Conservation (phyloP, 441 rosid genomes). For the Gossypium gossypioides region DNA sequence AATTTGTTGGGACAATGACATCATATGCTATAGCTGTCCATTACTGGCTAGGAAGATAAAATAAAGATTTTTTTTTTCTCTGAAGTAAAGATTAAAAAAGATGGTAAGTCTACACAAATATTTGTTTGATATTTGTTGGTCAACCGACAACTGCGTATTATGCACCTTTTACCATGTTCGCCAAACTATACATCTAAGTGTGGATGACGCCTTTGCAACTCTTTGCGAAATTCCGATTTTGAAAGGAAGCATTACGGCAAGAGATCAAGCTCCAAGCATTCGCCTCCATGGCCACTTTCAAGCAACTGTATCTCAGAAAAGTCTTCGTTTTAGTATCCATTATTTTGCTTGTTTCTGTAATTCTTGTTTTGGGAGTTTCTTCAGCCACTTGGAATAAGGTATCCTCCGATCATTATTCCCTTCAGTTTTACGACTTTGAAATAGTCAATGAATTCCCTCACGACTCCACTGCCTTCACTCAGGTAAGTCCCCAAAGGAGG, state of each 20-base stretch:
- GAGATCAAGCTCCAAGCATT: slow-evolving; percentile 14
- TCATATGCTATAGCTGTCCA: too few relatives aligned
- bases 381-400: slow-evolving; percentile 23
- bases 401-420: slow-evolving; percentile 10
- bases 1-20: too few relatives aligned
- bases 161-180: not conserved
- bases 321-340: slow-evolving; percentile 25
- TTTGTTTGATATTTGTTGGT: not conserved
- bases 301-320: slow-evolving; percentile 23
- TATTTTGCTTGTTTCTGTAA: slow-evolving; percentile 23
- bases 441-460: slow-evolving; percentile 75
- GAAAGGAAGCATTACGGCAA: slow-evolving; percentile 16
- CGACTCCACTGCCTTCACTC: slow-evolving; percentile 81
- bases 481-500: slow-evolving; percentile 31
- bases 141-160: not conserved
- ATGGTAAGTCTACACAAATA: too few relatives aligned
- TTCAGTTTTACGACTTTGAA: slow-evolving; percentile 33
- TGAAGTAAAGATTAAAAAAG: too few relatives aligned
- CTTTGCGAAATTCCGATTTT: not conserved
- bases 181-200: not conserved
- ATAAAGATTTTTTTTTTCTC: too few relatives aligned
- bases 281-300: slow-evolving; percentile 21
- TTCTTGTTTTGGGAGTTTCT: slow-evolving; percentile 40
- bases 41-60: too few relatives aligned
- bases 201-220: not conserved